Evolutionary conservation across 2,329 filamentous ascomycete species (phyloP), one percentile per base, ranked within the genome.

Genomic region (Tolypocladium inflatum): DNA sequence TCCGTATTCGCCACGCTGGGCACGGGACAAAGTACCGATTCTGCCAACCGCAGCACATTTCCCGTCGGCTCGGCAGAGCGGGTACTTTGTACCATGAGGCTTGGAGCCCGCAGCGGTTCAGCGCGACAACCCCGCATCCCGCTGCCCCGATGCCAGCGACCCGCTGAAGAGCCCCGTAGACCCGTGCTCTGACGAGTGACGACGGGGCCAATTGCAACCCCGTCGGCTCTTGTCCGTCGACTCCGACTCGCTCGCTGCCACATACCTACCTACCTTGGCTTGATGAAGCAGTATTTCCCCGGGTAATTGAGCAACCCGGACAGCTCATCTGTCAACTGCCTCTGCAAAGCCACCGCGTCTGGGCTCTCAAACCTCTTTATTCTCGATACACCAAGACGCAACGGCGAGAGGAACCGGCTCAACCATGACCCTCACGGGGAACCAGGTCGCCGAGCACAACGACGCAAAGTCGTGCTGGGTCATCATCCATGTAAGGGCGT

Each of bases 391-490:
- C 37, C 37, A 17, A 7, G 10, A 37, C 35, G 35, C 35, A 13
- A 37, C 35, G 33, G 33, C 33, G 23, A 51, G 45, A 50, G 33
- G 41, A 33, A 41, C 6, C 41, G 19, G n/a, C 23, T 2, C 39
- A 58, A 71, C 62, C 58, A 77, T 79, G 74, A 70, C 71, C 57
- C 70, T 83, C 57, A 80, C 76, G 19, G 81, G 81, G 50, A 73
- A 70, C 55, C 80, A 84, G 56, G 76, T 84, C 59, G 79, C 80
- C 26, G 76, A 91, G 76, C 93, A 97, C 78, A 88, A 88, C 75
- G 87, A 79, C 66, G 82, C 83, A 66, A 85, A 96, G 65, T 93
- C 90, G 55, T 96, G 91, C 76, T 96, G 91, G 91, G 90, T 96
- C 52, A 90, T 96, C 68, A 83, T 95, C 60, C 89, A 95, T 74